A percentile compares a stretch with the other conserved stretches of the same genome.
Conservation (phyloP, 1,139 yeast genomes). For the Candida sojae region DNA sequence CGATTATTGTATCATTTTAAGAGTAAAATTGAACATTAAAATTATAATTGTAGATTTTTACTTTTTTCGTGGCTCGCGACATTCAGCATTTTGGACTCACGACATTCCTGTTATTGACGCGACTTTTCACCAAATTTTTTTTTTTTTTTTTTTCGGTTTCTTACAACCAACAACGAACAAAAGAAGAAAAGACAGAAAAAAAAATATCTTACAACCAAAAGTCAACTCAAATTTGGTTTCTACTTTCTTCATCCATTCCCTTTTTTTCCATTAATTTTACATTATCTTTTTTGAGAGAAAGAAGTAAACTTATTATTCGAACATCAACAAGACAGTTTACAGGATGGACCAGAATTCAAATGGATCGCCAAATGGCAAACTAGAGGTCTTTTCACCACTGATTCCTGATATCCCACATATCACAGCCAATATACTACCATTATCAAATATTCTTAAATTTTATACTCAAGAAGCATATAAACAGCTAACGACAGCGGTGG, state of each 20-base stretch:
- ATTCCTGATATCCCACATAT: constrained; percentile 70
- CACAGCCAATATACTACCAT: constrained; percentile 67
- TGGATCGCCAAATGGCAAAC: constrained; percentile 4
- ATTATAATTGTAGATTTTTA: neutral
- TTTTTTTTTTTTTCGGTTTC: neutral
- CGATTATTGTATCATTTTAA: neutral
- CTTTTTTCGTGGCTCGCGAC: neutral
- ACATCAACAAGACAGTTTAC: neutral
- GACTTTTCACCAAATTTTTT: neutral
- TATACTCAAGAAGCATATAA: constrained; percentile 65
- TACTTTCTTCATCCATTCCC: neutral
- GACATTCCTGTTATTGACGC: neutral
- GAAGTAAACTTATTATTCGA: neutral
- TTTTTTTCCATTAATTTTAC: neutral
- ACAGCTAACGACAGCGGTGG: constrained; percentile 62
- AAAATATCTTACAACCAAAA: constrained; percentile 1
- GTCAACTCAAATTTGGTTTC: neutral
- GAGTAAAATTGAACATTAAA: neutral
- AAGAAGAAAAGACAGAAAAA: neutral
- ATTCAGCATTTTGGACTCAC: neutral
- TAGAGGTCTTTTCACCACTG: neutral
- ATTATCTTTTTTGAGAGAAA: neutral
- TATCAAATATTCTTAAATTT: constrained; percentile 58
- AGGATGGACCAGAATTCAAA: neutral
- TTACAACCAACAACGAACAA: neutral